Percentiles rank a stretch among this genome's conserved stretches.
These are phyloP conservation scores for Boeremia lycopersici DNA, from an alignment of 2,329 filamentous ascomycete species.

Conservation along the genomic window DNA sequence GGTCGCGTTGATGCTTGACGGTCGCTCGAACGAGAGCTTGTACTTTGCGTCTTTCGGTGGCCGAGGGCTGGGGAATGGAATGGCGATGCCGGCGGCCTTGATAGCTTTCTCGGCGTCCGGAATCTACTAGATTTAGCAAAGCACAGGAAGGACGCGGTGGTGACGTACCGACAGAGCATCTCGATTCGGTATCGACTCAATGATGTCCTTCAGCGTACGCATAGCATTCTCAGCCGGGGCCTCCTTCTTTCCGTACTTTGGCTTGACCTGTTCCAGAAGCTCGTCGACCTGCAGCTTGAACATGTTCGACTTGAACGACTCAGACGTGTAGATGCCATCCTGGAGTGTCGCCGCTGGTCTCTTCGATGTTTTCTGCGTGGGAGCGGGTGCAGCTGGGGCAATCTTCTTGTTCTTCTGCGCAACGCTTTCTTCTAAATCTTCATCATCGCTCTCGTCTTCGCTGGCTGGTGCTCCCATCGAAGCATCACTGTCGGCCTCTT, in stretches of 20 bases:
- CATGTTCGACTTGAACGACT: constrained; percentile 68
- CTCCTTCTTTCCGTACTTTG: constrained; percentile 63
- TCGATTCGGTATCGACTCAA: constrained; percentile 62
- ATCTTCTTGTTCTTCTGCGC: constrained; percentile 12
- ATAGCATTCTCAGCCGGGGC: constrained; percentile 57
- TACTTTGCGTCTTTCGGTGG: constrained; percentile 79
- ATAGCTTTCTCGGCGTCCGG: constrained; percentile 70
- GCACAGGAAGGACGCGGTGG: background rate
- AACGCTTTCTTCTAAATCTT: constrained; percentile 26
- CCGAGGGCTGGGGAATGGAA: constrained; percentile 84
- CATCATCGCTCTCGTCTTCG: constrained; percentile 19
- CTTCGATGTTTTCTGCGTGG: constrained; percentile 24
- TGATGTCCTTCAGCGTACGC: constrained; percentile 60
- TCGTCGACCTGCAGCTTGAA: constrained; percentile 73
- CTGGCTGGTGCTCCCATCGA: constrained; percentile 23
- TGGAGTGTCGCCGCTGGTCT: constrained; percentile 33
- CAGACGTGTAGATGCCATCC: constrained; percentile 54
- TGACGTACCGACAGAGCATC: constrained; percentile 53
- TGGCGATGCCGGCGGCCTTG: constrained; percentile 68
- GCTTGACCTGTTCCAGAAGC: constrained; percentile 62
- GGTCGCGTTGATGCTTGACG: constrained; percentile 80
- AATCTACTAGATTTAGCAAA: constrained; percentile 58
- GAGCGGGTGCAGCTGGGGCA: constrained; percentile 3
- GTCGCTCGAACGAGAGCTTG: constrained; percentile 78
- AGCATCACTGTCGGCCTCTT: constrained; percentile 22